Conservation (phyloP, 306 rosid species). For the Luffa aegyptiaca region DNA sequence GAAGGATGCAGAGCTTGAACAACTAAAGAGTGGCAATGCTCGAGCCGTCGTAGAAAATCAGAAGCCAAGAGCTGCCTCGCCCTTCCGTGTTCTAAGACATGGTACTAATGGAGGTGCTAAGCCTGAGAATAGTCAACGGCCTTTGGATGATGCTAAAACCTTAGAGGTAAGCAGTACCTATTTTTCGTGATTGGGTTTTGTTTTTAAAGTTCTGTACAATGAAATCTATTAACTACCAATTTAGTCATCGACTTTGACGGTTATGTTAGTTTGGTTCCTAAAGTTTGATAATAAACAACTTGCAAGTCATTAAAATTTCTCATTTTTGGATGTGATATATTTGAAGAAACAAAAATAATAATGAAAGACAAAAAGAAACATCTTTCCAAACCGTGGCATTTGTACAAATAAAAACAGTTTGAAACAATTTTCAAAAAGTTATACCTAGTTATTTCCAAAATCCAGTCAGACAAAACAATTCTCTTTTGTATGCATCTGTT, state of each 20-base stretch:
- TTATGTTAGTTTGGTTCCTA: neutral
- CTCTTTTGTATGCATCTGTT: neutral
- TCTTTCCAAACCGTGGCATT: neutral
- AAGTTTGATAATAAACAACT: neutral
- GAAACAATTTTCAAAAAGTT: neutral
- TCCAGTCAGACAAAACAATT: neutral
- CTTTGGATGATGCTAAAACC: slow-evolving; percentile 40
- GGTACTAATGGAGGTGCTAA: slow-evolving; percentile 31
- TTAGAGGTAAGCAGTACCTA: slow-evolving; percentile 35
- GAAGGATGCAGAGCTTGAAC: slow-evolving; percentile 74
- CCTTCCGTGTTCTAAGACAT: slow-evolving; percentile 57
- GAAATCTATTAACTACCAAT: too few relatives aligned
- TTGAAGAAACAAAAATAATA: neutral
- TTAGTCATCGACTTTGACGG: too few relatives aligned
- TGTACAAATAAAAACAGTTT: neutral
- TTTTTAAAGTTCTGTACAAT: neutral
- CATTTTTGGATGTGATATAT: neutral
- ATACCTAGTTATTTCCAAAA: neutral
- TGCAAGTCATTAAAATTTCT: neutral
- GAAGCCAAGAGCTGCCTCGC: slow-evolving; percentile 66
- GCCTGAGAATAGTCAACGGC: slow-evolving; percentile 44
- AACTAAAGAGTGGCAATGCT: slow-evolving; percentile 41
- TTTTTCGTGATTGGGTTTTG: neutral
- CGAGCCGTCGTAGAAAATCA: slow-evolving; percentile 39
- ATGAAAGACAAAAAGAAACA: neutral